These are phyloP conservation scores for Lineolata rhizophorae DNA, from an alignment of 495 filamentous ascomycete genomes.

Conservation along the genomic window DNA sequence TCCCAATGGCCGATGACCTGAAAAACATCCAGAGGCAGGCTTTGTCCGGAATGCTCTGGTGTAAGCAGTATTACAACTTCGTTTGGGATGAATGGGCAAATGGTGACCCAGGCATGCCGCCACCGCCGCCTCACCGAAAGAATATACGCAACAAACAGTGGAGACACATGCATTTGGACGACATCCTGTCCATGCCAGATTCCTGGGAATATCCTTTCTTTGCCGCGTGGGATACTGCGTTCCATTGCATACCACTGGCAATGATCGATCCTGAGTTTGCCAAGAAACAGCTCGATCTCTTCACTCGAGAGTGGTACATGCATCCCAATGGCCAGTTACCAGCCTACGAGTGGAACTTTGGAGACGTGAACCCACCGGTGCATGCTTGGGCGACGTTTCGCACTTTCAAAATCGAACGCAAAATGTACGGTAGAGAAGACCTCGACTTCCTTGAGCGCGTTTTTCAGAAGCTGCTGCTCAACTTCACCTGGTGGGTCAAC, in stretches of 20 bases:
- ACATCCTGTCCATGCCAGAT: conserved; percentile 91
- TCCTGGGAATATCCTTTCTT: conserved; percentile 99
- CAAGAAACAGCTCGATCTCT: conserved; percentile 88
- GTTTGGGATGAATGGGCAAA: conserved; percentile 96
- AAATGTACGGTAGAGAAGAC: conserved; percentile 86
- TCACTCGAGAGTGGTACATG: conserved; percentile 98
- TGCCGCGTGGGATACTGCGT: conserved; percentile 91
- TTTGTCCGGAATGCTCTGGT: conserved; percentile 93
- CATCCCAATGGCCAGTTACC: conserved; percentile 91
- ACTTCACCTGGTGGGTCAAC: conserved; percentile 99
- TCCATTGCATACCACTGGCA: conserved; percentile 84
- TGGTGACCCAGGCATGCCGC: conserved; percentile 48
- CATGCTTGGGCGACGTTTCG: conserved; percentile 92
- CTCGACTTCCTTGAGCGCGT: conserved; percentile 89
- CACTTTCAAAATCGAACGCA: conserved; percentile 92
- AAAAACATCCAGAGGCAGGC: conserved; percentile 91
- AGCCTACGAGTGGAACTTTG: conserved; percentile 94
- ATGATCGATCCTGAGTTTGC: conserved; percentile 97
- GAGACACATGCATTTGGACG: conserved; percentile 85
- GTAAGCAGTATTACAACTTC: conserved; percentile 90
- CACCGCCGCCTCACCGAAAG: conserved; percentile 64
- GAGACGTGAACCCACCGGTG: conserved; percentile 89
- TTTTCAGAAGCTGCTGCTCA: conserved; percentile 85
- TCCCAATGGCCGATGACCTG: conserved; percentile 86
- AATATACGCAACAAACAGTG: conserved; percentile 67